phyloP scores from a whole-genome alignment of 2,329 filamentous ascomycete species.

The Trematosphaeria pertusa region DNA sequence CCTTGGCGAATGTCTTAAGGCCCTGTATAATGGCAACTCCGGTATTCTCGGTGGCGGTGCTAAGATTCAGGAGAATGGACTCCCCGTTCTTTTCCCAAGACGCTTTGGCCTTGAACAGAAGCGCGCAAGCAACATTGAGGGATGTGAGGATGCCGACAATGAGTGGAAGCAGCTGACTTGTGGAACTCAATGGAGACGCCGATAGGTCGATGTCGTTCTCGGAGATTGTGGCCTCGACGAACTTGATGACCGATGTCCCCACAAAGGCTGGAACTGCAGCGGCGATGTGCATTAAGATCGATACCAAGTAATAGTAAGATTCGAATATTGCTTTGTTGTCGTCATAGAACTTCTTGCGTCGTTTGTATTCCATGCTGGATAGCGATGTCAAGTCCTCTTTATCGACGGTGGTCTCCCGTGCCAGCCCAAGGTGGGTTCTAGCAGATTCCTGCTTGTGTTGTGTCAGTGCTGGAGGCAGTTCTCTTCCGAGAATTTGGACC shows the following conservation, averaged over 20 bases:
- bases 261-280: not conserved
- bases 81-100: not conserved
- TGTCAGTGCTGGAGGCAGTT: no score
- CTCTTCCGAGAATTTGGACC: no score
- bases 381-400: no score
- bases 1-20: no score
- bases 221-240: constrained; percentile 1
- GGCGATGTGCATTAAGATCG: not conserved
- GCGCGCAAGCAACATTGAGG: constrained; percentile 5
- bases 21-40: no score
- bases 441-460: no score
- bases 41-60: no score
- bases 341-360: not conserved
- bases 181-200: not conserved
- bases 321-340: not conserved
- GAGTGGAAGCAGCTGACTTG: constrained; percentile 4
- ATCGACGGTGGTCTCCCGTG: no score
- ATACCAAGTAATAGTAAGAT: not conserved
- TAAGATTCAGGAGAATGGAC: not conserved
- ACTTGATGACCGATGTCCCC: not conserved
- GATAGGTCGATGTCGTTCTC: constrained; percentile 4
- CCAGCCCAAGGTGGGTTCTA: no score
- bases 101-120: not conserved
- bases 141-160: not conserved
- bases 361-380: no score